Base-by-base conservation (phyloP, 345 rosid genomes). In the Populus tremula region DNA sequence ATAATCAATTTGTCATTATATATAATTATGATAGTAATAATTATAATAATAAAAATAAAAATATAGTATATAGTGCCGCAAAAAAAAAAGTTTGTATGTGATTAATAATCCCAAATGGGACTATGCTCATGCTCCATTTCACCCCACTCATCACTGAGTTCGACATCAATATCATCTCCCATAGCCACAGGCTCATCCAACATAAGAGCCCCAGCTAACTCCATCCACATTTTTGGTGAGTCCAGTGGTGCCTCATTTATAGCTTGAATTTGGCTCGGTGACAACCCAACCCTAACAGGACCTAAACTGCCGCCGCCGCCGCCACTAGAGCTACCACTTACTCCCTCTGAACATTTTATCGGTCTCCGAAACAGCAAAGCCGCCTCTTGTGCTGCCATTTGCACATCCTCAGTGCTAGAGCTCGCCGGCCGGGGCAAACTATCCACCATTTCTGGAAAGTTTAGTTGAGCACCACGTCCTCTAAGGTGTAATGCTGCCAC, bases 191-290 rank as follows among this genome's bases (percentile, higher is more conserved):
- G 70, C 35, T 84, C 86, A 2, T 62, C 81, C 61, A 65, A 8
- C 73, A 70, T 73, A 31, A 56, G 25, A 18, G 76, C 70, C 1
- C 76, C 90, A 5, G 81, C 76, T 70, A 90, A 56, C 33, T 85
- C 86, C 97, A 82, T 92, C 82, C 96, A 89, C 90, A 84, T 87
- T 71, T 84, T 87, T 1, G 97, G 97, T 3, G 95, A 92, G 80
- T 93, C 97, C 81, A 92, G 31, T 20, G 95, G 93, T 12, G 85
- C 86, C 76, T 92, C 96, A 69, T 89, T 91, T 64, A 91, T 94
- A 10, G 94, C 96, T 70, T 91, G 96, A 71, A 94, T 94, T 69
- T 94, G 92, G 66, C 91, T 93, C 21, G 86, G 86, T 33, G 92
- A 89, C 33, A 94, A 86, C 78, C 93, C 86, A 36, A 91, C 87